A percentile compares a stretch with the other conserved stretches of the same genome.
These are phyloP conservation scores for Starmerella potacharoeniae DNA, from an alignment of 805 yeast species.

Conservation along the genomic window DNA sequence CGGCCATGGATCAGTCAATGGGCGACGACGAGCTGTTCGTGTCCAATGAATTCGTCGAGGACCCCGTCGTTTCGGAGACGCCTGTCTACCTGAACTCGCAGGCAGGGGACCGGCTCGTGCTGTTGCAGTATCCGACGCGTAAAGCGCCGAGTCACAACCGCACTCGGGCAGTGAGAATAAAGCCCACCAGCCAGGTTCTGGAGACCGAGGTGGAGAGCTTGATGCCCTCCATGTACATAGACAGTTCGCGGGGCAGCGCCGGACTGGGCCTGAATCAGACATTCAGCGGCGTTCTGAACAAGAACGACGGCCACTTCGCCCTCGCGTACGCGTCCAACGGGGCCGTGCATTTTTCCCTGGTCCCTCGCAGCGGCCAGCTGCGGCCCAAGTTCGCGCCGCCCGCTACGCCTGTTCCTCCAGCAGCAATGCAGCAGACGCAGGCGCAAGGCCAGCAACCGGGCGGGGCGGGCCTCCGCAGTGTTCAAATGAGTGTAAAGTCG, in stretches of 20 bases:
- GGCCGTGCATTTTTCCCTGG: conserved; percentile 47
- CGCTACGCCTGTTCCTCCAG: conserved; percentile 27
- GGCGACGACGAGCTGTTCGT: conserved; percentile 27
- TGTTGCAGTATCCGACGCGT: conserved; percentile 55
- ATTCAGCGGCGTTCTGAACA: conserved; percentile 53
- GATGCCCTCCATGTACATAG: conserved; percentile 50
- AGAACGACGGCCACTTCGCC: conserved; percentile 27
- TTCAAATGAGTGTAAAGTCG: conserved; percentile 66
- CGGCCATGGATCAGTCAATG: conserved; percentile 9
- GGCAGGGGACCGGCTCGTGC: conserved; percentile 29
- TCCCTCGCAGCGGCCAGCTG: conserved; percentile 60
- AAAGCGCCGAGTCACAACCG: neutral
- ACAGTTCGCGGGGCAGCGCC: conserved; percentile 28
- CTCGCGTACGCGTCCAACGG: conserved; percentile 33
- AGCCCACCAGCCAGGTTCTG: conserved; percentile 49
- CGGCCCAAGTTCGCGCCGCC: conserved; percentile 65
- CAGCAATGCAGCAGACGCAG: conserved; percentile 5
- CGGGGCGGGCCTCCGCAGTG: conserved; percentile 43
- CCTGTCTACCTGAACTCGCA: conserved; percentile 40
- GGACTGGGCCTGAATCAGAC: conserved; percentile 36
- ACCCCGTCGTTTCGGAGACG: conserved; percentile 49
- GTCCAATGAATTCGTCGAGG: conserved; percentile 31
- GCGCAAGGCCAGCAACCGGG: conserved; percentile 2
- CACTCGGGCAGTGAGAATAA: conserved; percentile 36
- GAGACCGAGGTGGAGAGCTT: conserved; percentile 72